These are phyloP conservation scores for Collybiopsis luxurians DNA, from an alignment of 768 basidiomycete species.

Conservation along the genomic window DNA sequence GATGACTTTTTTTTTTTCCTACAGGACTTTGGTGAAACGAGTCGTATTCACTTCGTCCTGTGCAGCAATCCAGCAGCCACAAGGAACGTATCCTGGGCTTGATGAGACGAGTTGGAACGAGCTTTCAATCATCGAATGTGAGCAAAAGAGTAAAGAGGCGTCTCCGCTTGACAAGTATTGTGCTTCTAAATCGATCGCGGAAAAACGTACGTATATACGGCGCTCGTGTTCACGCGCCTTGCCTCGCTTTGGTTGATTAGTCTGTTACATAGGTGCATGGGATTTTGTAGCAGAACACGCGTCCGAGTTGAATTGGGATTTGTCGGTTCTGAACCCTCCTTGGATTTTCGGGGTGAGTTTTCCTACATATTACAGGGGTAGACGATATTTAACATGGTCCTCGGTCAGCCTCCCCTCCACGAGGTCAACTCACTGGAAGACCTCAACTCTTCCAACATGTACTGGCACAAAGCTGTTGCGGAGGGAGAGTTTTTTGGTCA, in stretches of 20 bases:
- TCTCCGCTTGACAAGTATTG: constrained; percentile 32
- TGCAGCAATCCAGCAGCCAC: constrained; percentile 31
- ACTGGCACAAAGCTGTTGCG: constrained; percentile 32
- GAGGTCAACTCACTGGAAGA: neutral
- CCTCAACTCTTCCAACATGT: constrained; percentile 33
- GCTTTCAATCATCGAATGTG: constrained; percentile 30
- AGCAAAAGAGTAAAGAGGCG: constrained; percentile 38
- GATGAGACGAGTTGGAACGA: constrained; percentile 51
- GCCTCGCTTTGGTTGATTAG: neutral
- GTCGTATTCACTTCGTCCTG: constrained; percentile 54
- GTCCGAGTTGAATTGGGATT: constrained; percentile 32
- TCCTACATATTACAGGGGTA: too few relatives aligned
- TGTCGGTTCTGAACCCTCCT: constrained; percentile 39
- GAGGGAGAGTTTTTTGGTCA: constrained; percentile 15
- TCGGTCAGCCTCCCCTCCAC: constrained; percentile 6
- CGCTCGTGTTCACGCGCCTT: neutral
- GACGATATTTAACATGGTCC: too few relatives aligned
- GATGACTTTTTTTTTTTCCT: too few relatives aligned
- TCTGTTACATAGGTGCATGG: constrained; percentile 43
- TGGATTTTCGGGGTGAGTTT: constrained; percentile 15
- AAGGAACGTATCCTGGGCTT: constrained; percentile 17
- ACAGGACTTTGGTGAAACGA: constrained; percentile 40
- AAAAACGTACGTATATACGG: constrained; percentile 27
- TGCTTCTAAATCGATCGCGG: constrained; percentile 49
- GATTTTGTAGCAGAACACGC: constrained; percentile 34